Evolutionary conservation across 441 rosid genomes (phyloP).

Genomic region (Euphorbia celastroides): DNA sequence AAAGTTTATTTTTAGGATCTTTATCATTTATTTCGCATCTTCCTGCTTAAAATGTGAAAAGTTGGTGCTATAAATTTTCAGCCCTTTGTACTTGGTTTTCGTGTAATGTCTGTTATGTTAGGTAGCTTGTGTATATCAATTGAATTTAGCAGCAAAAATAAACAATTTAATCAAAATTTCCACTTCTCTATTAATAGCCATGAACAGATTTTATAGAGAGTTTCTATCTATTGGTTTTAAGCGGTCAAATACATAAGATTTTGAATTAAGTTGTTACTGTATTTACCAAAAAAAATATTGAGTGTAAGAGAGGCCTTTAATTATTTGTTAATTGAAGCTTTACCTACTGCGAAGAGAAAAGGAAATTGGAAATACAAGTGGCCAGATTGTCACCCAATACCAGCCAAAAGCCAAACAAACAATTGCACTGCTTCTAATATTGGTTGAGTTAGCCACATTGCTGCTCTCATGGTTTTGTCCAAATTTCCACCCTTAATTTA

Average conservation of each 20-base stretch:
- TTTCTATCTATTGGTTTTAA: no score
- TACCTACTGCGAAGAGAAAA: constrained; percentile 7
- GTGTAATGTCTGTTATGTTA: neutral
- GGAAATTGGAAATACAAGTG: neutral
- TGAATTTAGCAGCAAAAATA: neutral
- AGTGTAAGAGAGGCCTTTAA: neutral
- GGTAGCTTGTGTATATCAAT: neutral
- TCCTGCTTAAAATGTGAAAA: neutral
- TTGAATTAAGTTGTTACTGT: neutral
- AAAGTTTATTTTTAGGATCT: neutral
- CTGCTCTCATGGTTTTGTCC: neutral
- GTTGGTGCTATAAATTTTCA: constrained; percentile 1
- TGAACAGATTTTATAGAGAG: no score
- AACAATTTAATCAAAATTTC: no score
- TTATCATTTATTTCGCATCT: neutral
- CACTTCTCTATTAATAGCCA: no score
- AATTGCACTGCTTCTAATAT: neutral
- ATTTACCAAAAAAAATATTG: no score
- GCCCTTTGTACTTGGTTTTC: neutral
- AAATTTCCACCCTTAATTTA: neutral
- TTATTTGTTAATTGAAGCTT: neutral
- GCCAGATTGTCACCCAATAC: constrained; percentile 9
- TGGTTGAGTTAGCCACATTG: constrained; percentile 5
- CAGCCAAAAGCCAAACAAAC: neutral
- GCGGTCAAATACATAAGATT: no score